Base-by-base conservation (phyloP, 2,329 filamentous ascomycete species). In the Pseudogymnoascus sp. region DNA sequence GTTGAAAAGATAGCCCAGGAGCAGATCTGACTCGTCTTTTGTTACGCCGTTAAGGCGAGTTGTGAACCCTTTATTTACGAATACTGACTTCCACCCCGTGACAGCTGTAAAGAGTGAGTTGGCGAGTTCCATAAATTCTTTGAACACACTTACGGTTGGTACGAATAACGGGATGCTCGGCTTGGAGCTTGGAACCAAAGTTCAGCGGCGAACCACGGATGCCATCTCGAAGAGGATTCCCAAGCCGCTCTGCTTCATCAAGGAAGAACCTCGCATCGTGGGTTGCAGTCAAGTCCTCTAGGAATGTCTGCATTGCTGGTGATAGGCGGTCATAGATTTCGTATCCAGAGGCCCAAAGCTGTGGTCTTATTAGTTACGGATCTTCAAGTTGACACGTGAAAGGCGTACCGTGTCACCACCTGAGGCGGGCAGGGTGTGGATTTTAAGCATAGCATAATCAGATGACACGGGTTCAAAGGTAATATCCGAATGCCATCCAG, bases 281-380 rank as follows among this genome's bases (percentile, higher is more conserved):
- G 0, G 79, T 82, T 14, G 78, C 81, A 0, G 80, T 83, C 12
- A 84, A 69, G 0, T 75, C 73, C 64, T 81, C 80, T 0, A 82
- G 71, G 65, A 83, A 78, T 28, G 73, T 74, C 65, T 75, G 75
- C 73, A 81, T 77, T 1, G 77, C 72, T 5, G 75, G 73, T 0
- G 82, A 84, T 6, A 85, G 73, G 3, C 80, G 76, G 66, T 85
- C 82, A 64, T 84, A 85, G 16, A 82, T 74, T 67, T 84, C 82
- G 65, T 78, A 78, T 7, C 78, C 79, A 11, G 78, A 78, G 43
- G 80, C 78, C 79, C 79, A 82, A 3, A 82, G 72, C 36, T 73
- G 40, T 53, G 7, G 23, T 11, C 16, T 53, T 16, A 53, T 53
- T 16, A 53, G 46, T 49, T n/a, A 16, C 14, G 3, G 14, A 67